Conservation (phyloP, 2,329 filamentous ascomycete species). For the Aspergillus aculeatus region DNA sequence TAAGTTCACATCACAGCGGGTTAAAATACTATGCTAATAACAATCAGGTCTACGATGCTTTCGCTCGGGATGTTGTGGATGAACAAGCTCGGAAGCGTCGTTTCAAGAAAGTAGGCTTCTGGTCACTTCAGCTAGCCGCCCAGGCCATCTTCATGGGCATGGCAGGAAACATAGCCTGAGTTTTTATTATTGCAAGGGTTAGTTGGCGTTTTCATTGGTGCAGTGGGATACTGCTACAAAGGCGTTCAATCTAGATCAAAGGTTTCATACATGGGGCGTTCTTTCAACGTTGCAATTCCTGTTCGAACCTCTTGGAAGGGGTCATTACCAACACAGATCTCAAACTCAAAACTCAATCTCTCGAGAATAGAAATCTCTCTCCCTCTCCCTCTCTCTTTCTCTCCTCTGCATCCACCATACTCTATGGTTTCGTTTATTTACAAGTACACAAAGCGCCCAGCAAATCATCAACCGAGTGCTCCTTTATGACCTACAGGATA, state of each 20-base stretch:
- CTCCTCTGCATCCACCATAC: too few relatives aligned
- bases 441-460: too few relatives aligned
- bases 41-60: slow-evolving; percentile 77
- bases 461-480: too few relatives aligned
- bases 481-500: too few relatives aligned
- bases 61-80: slow-evolving; percentile 86
- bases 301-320: too few relatives aligned
- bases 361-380: too few relatives aligned
- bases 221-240: slow-evolving; percentile 10
- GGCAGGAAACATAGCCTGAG: slow-evolving; percentile 71
- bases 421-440: too few relatives aligned
- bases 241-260: slow-evolving; percentile 10
- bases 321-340: background rate
- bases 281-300: background rate
- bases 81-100: slow-evolving; percentile 80
- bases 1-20: slow-evolving; percentile 32
- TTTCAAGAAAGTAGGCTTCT: slow-evolving; percentile 93
- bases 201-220: slow-evolving; percentile 6
- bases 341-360: background rate
- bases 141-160: slow-evolving; percentile 95
- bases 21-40: slow-evolving; percentile 12
- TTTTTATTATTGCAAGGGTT: slow-evolving; percentile 21
- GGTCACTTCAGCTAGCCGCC: slow-evolving; percentile 87
- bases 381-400: too few relatives aligned
- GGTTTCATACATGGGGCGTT: background rate